phyloP scores from a whole-genome alignment of 2,329 filamentous ascomycete genomes.

The Fusarium agapanthi region DNA sequence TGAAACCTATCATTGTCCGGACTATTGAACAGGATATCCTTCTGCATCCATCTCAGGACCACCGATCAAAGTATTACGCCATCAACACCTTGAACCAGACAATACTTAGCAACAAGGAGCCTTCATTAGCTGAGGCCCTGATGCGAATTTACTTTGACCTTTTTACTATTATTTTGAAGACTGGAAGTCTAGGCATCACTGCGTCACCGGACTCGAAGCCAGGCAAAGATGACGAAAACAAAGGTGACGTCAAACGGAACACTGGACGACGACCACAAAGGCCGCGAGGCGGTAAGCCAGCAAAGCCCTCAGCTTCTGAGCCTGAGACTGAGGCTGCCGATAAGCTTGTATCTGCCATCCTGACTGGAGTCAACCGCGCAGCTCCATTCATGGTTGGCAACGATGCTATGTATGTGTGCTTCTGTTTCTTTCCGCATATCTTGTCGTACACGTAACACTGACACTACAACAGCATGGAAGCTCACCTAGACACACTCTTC shows the following conservation, averaged over 20 bases:
- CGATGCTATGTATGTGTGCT: slow-evolving; percentile 66
- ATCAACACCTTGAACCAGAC: slow-evolving; percentile 98
- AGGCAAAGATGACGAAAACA: slow-evolving; percentile 45
- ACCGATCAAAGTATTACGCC: slow-evolving; percentile 92
- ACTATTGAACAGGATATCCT: slow-evolving; percentile 88
- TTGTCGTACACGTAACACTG: background rate
- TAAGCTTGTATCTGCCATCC: slow-evolving; percentile 89
- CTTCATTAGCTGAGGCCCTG: slow-evolving; percentile 79
- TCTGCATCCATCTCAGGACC: slow-evolving; percentile 85
- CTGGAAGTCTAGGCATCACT: slow-evolving; percentile 48
- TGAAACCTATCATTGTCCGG: slow-evolving; percentile 89
- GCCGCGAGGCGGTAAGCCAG: slow-evolving; percentile 34
- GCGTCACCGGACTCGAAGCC: slow-evolving; percentile 57
- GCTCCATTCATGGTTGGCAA: slow-evolving; percentile 91
- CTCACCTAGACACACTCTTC: slow-evolving; percentile 93
- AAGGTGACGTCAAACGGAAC: background rate
- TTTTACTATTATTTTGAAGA: slow-evolving; percentile 84
- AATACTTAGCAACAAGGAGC: slow-evolving; percentile 85
- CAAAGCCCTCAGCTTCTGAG: slow-evolving; percentile 49
- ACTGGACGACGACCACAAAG: slow-evolving; percentile 39
- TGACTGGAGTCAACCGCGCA: slow-evolving; percentile 95
- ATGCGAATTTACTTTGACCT: slow-evolving; percentile 92
- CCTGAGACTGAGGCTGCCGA: slow-evolving; percentile 76
- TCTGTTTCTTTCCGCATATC: background rate
- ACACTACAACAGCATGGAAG: slow-evolving; percentile 69